phyloP scores from a whole-genome alignment of 352 stramenopile species.

The Phytophthora multivora region DNA sequence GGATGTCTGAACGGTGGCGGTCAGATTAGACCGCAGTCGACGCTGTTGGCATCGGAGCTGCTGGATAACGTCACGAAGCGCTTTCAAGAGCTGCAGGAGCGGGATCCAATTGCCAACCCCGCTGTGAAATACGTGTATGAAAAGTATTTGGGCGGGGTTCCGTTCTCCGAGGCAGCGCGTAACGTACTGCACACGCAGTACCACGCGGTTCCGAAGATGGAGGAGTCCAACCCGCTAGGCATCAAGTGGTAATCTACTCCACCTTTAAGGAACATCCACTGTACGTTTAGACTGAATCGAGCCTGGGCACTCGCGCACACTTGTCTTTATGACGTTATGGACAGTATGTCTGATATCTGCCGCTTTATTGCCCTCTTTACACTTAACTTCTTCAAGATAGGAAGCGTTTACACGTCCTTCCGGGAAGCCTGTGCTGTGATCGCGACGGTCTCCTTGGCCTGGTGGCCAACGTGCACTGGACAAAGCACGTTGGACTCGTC shows the following conservation, averaged over 20 bases:
- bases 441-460: conserved; percentile 69
- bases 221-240: conserved; percentile 82
- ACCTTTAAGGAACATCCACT: conserved; percentile 9
- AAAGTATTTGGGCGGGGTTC: conserved; percentile 71
- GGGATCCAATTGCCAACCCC: conserved; percentile 65
- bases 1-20: conserved; percentile 97
- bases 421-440: conserved; percentile 59
- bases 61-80: conserved; percentile 66
- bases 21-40: conserved; percentile 86
- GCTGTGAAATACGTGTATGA: conserved; percentile 84
- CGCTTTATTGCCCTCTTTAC: conserved; percentile 23
- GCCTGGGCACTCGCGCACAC: conserved; percentile 6
- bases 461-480: conserved; percentile 72
- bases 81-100: conserved; percentile 72
- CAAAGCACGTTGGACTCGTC: conserved; percentile 81
- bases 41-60: conserved; percentile 55
- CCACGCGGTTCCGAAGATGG: conserved; percentile 85
- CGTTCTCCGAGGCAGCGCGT: conserved; percentile 76
- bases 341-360: conserved; percentile 21
- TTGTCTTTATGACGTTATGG: conserved; percentile 19
- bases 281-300: conserved; percentile 23
- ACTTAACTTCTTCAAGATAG: conserved; percentile 21
- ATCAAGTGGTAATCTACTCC: conserved; percentile 82
- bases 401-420: conserved; percentile 38
- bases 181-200: conserved; percentile 78